Conservation (phyloP, 2,329 filamentous ascomycete genomes). For the Neonectria faginata region DNA sequence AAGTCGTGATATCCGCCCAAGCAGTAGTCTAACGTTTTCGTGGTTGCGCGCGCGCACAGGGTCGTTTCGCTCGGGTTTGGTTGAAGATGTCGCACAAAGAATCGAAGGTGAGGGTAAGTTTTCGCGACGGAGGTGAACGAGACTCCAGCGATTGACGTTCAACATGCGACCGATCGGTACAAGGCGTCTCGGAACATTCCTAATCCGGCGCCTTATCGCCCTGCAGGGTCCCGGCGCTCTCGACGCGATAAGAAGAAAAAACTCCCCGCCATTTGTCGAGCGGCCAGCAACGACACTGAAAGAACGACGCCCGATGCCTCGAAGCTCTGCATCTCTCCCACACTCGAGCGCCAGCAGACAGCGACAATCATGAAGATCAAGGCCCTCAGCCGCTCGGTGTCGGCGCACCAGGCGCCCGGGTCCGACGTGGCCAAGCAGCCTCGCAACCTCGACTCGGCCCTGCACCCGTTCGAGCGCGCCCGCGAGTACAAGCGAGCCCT, state of each 20-base stretch:
- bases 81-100: slow-evolving; percentile 17
- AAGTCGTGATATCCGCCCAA: slow-evolving; percentile 12
- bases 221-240: slow-evolving; percentile 22
- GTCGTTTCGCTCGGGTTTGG: slow-evolving; percentile 5
- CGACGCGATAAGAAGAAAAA: slow-evolving; percentile 48
- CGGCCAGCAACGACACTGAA: slow-evolving; percentile 23
- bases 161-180: slow-evolving; percentile 38
- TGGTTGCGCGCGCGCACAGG: background rate
- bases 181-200: slow-evolving; percentile 45
- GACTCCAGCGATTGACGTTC: slow-evolving; percentile 32
- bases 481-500: slow-evolving; percentile 73
- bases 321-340: slow-evolving; percentile 3
- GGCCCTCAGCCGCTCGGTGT: slow-evolving; percentile 73
- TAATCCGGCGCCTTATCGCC: slow-evolving; percentile 49
- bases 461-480: slow-evolving; percentile 92
- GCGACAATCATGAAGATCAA: slow-evolving; percentile 66
- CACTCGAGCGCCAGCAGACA: slow-evolving; percentile 6
- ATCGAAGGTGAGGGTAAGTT: slow-evolving; percentile 32
- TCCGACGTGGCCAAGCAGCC: slow-evolving; percentile 73
- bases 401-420: slow-evolving; percentile 74
- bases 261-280: slow-evolving; percentile 42
- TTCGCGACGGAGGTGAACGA: slow-evolving; percentile 39
- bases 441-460: slow-evolving; percentile 82
- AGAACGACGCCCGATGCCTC: background rate
- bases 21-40: background rate